phyloP scores from a whole-genome alignment of 495 filamentous ascomycete species.

The Penicillium cataractarum region DNA sequence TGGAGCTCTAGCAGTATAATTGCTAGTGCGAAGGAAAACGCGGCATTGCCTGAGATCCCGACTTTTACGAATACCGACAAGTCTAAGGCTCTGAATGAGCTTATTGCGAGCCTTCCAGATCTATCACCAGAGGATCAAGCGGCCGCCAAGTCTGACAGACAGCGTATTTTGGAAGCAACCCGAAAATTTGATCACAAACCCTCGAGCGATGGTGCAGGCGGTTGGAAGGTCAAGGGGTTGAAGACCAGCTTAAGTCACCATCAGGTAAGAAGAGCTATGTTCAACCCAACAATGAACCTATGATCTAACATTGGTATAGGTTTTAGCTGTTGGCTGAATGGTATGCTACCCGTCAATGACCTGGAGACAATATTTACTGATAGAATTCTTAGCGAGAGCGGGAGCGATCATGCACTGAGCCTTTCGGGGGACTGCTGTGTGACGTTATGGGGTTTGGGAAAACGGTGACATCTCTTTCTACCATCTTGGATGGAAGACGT shows the following conservation, averaged over 20 bases:
- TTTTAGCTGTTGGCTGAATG: slow-evolving; percentile 62
- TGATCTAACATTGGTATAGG: slow-evolving; percentile 23
- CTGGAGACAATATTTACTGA: slow-evolving; percentile 4
- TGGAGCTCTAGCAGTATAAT: background rate
- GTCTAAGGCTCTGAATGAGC: background rate
- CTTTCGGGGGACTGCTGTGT: slow-evolving; percentile 58
- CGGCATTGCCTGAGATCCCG: background rate
- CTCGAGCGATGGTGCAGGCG: slow-evolving; percentile 40
- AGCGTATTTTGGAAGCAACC: background rate
- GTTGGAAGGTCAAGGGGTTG: slow-evolving; percentile 54
- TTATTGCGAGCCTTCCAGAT: background rate
- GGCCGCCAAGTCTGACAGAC: background rate
- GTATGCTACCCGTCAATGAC: slow-evolving; percentile 15
- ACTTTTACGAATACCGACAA: background rate
- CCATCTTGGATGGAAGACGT: slow-evolving; percentile 52
- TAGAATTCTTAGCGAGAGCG: slow-evolving; percentile 36
- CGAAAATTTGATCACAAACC: slow-evolving; percentile 16
- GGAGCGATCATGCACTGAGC: slow-evolving; percentile 44
- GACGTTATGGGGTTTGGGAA: slow-evolving; percentile 72
- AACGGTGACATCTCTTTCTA: slow-evolving; percentile 52
- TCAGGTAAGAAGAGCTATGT: slow-evolving; percentile 38
- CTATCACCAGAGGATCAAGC: background rate
- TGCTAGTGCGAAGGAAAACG: background rate
- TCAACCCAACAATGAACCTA: background rate
- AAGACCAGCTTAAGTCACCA: slow-evolving; percentile 50